Evolutionary conservation across 768 basidiomycete species (phyloP), one percentile per base, ranked within the genome.

Genomic region (Panaeolus cyanescens): DNA sequence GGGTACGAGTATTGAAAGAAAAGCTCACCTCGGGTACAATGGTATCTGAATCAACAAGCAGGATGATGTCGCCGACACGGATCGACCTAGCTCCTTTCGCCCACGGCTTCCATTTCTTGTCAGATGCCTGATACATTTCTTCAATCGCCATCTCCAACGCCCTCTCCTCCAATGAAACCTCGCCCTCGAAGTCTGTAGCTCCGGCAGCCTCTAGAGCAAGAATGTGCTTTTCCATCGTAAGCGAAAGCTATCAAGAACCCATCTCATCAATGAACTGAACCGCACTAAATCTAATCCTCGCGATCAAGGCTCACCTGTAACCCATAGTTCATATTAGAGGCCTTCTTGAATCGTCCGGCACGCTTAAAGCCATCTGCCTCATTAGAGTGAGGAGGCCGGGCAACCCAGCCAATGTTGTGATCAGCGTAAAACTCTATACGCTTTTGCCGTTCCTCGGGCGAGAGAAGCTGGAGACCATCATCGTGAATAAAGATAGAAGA

Each of bases 291-390:
- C 30, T 28, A 50, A 28, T 50, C 25, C 4, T 50, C n/a, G 25
- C 10, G n/a, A 30, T 30, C 15, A 34, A 62, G 32, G 55, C 72
- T 65, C 62, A 81, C 79, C 62, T 77, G 73, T 15, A 83, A 79
- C 0, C 88, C 91, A 67, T 87, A 92, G 70, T 94, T 95, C 90
- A 95, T 92, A 73, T 95, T 95, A 2, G 86, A 88, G 1, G 91
- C 91, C 73, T 95, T 95, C 81, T 95, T 94, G 85, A 95, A 95
- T 15, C 92, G 85, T 39, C 93, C 93, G 31, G 91, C 90, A 54
- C 93, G 90, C 62, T 89, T 83, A 79, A 85, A 92, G 1, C 90
- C 91, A 69, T 87, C 85, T 17, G 84, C 74, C 2, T 75, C 72
- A 64, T 75, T 75, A 37, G 83, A 83, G 71, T 93, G 92, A 59